A percentile compares a stretch with the other conserved stretches of the same genome.
Conservation (phyloP, 2,329 filamentous ascomycete species). For the Paraphaeosphaeria minitans region DNA sequence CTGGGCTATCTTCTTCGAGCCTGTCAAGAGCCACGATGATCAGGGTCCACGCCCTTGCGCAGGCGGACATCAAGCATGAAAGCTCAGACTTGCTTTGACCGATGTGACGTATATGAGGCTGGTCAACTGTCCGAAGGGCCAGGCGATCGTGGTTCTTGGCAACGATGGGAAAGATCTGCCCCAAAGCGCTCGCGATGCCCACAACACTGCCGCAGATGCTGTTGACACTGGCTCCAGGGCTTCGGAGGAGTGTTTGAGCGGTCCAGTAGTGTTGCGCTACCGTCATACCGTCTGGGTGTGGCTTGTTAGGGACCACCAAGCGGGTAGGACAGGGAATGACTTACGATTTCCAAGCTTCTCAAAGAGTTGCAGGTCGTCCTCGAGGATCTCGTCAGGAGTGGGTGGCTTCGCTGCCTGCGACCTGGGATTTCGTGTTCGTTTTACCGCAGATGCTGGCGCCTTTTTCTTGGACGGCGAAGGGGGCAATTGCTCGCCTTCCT, state of each 20-base stretch:
- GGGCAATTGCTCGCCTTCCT: neutral
- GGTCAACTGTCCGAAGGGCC: constrained; percentile 16
- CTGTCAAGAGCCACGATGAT: constrained; percentile 37
- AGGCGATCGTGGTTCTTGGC: constrained; percentile 28
- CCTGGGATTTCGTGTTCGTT: constrained; percentile 13
- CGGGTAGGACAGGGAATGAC: neutral
- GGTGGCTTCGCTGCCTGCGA: constrained; percentile 13
- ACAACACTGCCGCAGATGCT: constrained; percentile 34
- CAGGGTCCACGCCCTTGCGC: constrained; percentile 39
- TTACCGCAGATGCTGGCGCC: constrained; percentile 15
- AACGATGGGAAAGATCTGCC: constrained; percentile 28
- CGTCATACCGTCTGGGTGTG: constrained; percentile 21
- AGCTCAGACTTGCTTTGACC: constrained; percentile 36
- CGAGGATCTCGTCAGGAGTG: constrained; percentile 28
- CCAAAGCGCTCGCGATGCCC: constrained; percentile 27
- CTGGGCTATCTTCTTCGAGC: constrained; percentile 20
- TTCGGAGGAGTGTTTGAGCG: constrained; percentile 35
- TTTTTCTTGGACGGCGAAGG: constrained; percentile 27
- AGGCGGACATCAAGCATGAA: constrained; percentile 31
- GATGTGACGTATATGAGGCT: constrained; percentile 16
- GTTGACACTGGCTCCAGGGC: constrained; percentile 18
- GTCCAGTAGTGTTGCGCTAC: constrained; percentile 37
- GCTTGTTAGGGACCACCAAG: constrained; percentile 11
- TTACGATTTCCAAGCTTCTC: constrained; percentile 32
- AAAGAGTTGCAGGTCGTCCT: constrained; percentile 34